Base-by-base conservation (phyloP, 2,329 filamentous ascomycete species). In the Trichophyton mentagrophytes region DNA sequence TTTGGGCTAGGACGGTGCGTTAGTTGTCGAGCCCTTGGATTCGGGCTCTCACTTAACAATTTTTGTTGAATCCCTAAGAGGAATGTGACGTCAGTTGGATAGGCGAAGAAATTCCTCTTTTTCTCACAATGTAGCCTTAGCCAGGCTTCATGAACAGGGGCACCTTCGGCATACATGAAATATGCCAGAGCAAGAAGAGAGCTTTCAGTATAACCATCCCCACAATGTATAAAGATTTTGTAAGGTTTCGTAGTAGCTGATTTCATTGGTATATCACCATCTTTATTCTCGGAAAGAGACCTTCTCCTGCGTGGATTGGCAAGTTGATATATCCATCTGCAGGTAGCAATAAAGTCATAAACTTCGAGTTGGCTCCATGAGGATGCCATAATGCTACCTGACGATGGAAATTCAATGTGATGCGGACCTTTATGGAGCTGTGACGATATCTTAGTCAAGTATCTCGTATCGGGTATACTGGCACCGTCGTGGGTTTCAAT, bases 141-240 rank as follows among this genome's bases (percentile, higher is more conserved):
- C 91, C 91, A 97, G 7, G 93, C 91, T 61, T 90, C 84, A 30
- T 91, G 87, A 0, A 92, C 82, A 0, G 91, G 82, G 9, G 85
- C 79, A 5, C 89, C 90, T 64, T 93, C 89, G 60, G 88, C 89
- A 73, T 90, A 99, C 80, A 95, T 95, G 71, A 87, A 90, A 73
- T 99, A 99, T 8, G 92, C 89, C 44, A 99, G 83, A 1, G 84
- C 90, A 17, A 99, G 80, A 72, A 99, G 81, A 1, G 90, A 90
- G 1, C 88, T 92, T 73, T 99, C 93, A 0, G 93, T 99, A 69
- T 99, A 99, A 17, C 93, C 93, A 72, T 99, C 93, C 1, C 87
- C 86, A 72, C 93, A 97, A 73, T 97, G 92, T 46, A 99, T 88
- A 36, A 97, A 81, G 38, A 97, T 84, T 69, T 85, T 90, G 64